phyloP scores from a whole-genome alignment of 2,329 filamentous ascomycete genomes.

The Didymellaceae sp. region DNA sequence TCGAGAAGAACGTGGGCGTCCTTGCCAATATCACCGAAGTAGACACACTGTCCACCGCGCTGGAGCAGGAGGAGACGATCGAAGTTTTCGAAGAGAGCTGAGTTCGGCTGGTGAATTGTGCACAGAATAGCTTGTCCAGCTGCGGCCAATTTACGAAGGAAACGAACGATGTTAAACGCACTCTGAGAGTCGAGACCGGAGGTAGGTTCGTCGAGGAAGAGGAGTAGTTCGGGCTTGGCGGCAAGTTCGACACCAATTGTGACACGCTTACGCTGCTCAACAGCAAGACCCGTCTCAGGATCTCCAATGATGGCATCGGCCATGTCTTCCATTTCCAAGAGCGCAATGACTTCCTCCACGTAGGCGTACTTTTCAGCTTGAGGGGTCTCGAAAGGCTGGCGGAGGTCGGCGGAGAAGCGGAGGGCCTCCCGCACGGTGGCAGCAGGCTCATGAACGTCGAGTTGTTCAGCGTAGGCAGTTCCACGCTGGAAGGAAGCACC shows the following conservation, averaged over 20 bases:
- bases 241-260: slow-evolving; percentile 68
- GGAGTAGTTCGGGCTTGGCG: slow-evolving; percentile 71
- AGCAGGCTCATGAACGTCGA: slow-evolving; percentile 68
- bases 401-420: slow-evolving; percentile 69
- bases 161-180: slow-evolving; percentile 78
- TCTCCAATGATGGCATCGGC: slow-evolving; percentile 70
- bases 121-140: slow-evolving; percentile 88
- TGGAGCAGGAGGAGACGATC: slow-evolving; percentile 81
- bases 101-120: slow-evolving; percentile 90
- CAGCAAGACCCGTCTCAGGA: slow-evolving; percentile 65
- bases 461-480: slow-evolving; percentile 70
- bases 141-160: slow-evolving; percentile 77
- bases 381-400: slow-evolving; percentile 65
- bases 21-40: slow-evolving; percentile 83
- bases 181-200: slow-evolving; percentile 75
- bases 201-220: slow-evolving; percentile 82
- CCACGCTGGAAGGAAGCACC: slow-evolving; percentile 68
- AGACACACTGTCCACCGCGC: slow-evolving; percentile 79
- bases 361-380: slow-evolving; percentile 68
- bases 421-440: slow-evolving; percentile 70
- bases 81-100: slow-evolving; percentile 85
- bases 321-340: slow-evolving; percentile 70
- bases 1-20: slow-evolving; percentile 74
- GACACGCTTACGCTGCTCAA: slow-evolving; percentile 70
- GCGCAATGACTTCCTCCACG: slow-evolving; percentile 69